Conservation (phyloP, 257 asterid species). For the Sherardia arvensis region DNA sequence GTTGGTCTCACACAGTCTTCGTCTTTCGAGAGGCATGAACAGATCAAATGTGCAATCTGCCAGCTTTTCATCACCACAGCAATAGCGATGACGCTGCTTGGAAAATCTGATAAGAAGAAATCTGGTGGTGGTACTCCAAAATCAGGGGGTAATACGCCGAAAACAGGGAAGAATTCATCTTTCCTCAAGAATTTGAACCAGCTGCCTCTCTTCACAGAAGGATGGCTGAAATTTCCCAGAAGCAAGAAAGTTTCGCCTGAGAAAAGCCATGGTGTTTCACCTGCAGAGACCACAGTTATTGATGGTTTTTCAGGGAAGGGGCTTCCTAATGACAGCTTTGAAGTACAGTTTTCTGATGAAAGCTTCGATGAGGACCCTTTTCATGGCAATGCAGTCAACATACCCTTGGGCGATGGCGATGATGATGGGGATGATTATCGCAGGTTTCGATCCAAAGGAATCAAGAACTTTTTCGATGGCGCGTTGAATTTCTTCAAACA, state of each 20-base stretch:
- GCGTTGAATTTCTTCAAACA: conserved; percentile 9
- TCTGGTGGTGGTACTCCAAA: neutral
- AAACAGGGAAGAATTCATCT: conserved; percentile 20
- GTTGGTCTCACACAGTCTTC: conserved; percentile 59
- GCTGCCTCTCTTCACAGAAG: conserved; percentile 52
- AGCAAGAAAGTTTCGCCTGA: conserved; percentile 24
- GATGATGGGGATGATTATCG: neutral
- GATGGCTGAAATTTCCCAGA: conserved; percentile 52
- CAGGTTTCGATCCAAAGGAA: neutral
- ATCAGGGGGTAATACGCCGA: neutral
- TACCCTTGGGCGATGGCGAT: neutral
- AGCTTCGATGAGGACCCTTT: conserved; percentile 7
- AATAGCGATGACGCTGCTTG: conserved; percentile 38
- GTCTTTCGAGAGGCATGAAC: conserved; percentile 66
- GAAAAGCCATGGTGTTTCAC: conserved; percentile 5
- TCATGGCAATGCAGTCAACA: conserved; percentile 5
- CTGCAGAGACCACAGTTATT: conserved; percentile 6
- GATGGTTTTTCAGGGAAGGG: conserved; percentile 6
- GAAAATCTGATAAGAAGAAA: conserved; percentile 20
- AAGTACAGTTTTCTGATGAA: conserved; percentile 2
- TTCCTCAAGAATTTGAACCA: conserved; percentile 49
- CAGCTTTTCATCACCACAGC: conserved; percentile 64
- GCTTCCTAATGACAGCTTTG: neutral
- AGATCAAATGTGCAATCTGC: conserved; percentile 61
- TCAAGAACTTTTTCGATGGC: conserved; percentile 10